These are phyloP conservation scores for Tulasnella sp. DNA, from an alignment of 768 basidiomycete genomes.

Conservation along the genomic window DNA sequence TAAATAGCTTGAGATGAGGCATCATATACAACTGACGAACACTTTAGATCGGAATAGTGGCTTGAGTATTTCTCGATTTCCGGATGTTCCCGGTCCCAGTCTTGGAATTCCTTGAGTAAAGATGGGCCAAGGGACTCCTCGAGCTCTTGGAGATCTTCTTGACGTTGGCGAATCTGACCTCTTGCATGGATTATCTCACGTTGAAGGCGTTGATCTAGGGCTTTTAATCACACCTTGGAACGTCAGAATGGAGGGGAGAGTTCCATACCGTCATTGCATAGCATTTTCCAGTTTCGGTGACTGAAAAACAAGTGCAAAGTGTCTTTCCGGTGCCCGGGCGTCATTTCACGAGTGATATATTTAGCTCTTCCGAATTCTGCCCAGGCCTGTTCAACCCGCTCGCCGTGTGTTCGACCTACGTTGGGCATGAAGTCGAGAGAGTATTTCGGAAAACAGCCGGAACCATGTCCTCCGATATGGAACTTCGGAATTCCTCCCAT, in stretches of 20 bases:
- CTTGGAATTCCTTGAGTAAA: background rate
- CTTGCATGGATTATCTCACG: background rate
- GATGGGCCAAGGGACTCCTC: background rate
- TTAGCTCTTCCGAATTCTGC: background rate
- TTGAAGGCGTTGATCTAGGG: background rate
- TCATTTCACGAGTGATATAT: conserved; percentile 4
- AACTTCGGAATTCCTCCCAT: background rate
- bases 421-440: background rate
- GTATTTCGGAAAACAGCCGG: background rate
- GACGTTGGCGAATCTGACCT: background rate
- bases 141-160: background rate
- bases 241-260: background rate
- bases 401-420: conserved; percentile 4
- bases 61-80: background rate
- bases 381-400: background rate
- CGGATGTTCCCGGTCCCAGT: background rate
- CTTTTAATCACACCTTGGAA: background rate
- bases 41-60: background rate
- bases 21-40: background rate
- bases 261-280: background rate
- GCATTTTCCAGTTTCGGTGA: background rate
- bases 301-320: background rate
- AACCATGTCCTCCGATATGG: background rate
- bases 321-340: background rate
- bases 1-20: too few species aligned